Base-by-base conservation (phyloP, 129 eudicot genomes). In the Centaurea solstitialis region DNA sequence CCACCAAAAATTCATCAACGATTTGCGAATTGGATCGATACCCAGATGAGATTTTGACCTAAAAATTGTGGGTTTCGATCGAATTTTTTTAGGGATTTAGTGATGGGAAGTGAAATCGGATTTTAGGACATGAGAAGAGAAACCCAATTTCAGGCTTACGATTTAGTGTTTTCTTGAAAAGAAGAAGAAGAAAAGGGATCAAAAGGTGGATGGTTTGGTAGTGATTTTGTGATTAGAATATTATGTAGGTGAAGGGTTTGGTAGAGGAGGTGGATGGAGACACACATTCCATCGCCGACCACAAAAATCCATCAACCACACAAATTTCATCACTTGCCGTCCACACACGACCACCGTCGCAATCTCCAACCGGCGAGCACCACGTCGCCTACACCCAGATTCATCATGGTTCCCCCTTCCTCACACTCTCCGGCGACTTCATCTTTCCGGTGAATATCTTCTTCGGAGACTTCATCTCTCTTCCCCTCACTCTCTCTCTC, bases 31-130 rank as follows among this genome's bases (percentile, higher is more conserved):
- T 75, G 43, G 21, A 77, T 23, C 10, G 70, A 65, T 35, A 75
- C 83, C 89, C 86, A 37, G 86, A 23, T 77, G 84, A 73, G 35
- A 89, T 20, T 38, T 70, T 70, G 57, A 33, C 57, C 43, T 24
- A 73, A 71, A 81, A 43, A 77, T 17, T 45, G 68, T 72, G 85
- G 82, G 80, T 64, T 74, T 86, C 53, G 72, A 84, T 5, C 69
- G 17, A 39, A 73, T n/a, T 17, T 50, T 69, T 47, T 70, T 69
- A 45, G 76, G 76, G 82, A 57, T 79, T 70, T 70, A 22, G 47
- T 40, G 40, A 23, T 71, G 75, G 17, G 75, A 74, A 28, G 12
- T 20, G 38, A 65, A 64, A 37, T 38, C 8, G 4, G 74, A n/a
- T 70, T 41, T 70, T 70, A 18, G 75, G 9, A 37, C 75, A 70